Evolutionary conservation across 176 grass and related monocot species (phyloP).

Genomic region (Miscanthus lutarioriparius): DNA sequence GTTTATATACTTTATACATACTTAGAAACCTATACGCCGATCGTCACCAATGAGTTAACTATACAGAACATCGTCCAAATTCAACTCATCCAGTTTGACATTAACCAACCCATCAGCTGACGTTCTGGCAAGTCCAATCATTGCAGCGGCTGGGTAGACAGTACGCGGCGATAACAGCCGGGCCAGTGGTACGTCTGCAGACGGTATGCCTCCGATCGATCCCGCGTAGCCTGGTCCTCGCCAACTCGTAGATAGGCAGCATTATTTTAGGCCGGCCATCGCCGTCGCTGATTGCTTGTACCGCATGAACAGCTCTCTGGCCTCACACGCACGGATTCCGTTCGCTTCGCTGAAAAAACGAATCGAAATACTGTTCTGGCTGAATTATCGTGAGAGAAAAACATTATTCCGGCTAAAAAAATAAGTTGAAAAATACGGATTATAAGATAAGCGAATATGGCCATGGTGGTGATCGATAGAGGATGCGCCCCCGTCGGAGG

Average conservation of each 20-base stretch:
- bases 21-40: not conserved
- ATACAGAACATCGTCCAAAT: not conserved
- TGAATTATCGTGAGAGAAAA: too few relatives aligned
- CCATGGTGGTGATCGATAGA: not conserved
- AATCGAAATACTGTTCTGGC: too few relatives aligned
- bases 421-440: too few relatives aligned
- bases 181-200: not conserved
- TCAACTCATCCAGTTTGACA: not conserved
- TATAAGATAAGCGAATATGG: too few relatives aligned
- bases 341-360: too few relatives aligned
- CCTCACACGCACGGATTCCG: too few relatives aligned
- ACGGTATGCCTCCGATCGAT: not conserved
- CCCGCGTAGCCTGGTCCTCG: not conserved
- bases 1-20: not conserved
- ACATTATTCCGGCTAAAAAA: too few relatives aligned
- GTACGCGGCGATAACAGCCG: slow-evolving; percentile 41
- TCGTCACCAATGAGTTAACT: not conserved
- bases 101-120: not conserved
- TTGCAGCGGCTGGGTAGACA: not conserved
- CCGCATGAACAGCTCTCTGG: not conserved
- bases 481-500: not conserved
- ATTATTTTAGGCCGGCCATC: slow-evolving; percentile 27
- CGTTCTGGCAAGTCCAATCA: slow-evolving; percentile 4
- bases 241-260: not conserved
- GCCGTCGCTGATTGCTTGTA: slow-evolving; percentile 1